Conservation (phyloP, 1,284 basidiomycete genomes). For the Moesziomyces sp. region DNA sequence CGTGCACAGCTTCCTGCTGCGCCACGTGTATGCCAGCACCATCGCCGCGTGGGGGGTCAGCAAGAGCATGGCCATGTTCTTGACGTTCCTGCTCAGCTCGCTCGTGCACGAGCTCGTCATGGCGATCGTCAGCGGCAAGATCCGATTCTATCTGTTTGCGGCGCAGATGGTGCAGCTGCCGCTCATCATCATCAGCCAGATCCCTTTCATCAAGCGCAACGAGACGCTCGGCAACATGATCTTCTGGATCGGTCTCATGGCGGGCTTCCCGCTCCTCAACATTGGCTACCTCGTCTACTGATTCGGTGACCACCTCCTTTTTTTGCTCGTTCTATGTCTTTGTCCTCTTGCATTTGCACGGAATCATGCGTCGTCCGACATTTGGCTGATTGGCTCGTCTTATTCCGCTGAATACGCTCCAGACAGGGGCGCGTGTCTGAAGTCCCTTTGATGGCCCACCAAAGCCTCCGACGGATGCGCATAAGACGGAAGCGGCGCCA, state of each 20-base stretch:
- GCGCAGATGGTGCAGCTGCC: constrained; percentile 88
- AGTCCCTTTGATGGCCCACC: too few species aligned
- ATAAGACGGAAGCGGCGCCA: too few species aligned
- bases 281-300: constrained; percentile 74
- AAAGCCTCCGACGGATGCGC: too few species aligned
- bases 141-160: constrained; percentile 66
- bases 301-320: not conserved
- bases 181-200: constrained; percentile 82
- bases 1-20: constrained; percentile 90
- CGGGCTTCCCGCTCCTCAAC: constrained; percentile 91
- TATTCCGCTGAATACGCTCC: too few species aligned
- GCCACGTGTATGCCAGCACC: constrained; percentile 89
- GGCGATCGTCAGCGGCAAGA: constrained; percentile 72
- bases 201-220: constrained; percentile 55
- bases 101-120: constrained; percentile 92
- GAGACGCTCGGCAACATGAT: constrained; percentile 72
- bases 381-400: too few species aligned
- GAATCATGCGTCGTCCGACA: not conserved
- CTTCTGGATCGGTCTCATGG: constrained; percentile 86
- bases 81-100: constrained; percentile 79
- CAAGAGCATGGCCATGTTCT: constrained; percentile 81
- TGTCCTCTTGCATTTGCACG: not conserved
- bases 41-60: constrained; percentile 82
- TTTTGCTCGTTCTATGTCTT: not conserved
- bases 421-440: too few species aligned